phyloP scores from a whole-genome alignment of 129 eudicot genomes.

The Lonicera japonica region DNA sequence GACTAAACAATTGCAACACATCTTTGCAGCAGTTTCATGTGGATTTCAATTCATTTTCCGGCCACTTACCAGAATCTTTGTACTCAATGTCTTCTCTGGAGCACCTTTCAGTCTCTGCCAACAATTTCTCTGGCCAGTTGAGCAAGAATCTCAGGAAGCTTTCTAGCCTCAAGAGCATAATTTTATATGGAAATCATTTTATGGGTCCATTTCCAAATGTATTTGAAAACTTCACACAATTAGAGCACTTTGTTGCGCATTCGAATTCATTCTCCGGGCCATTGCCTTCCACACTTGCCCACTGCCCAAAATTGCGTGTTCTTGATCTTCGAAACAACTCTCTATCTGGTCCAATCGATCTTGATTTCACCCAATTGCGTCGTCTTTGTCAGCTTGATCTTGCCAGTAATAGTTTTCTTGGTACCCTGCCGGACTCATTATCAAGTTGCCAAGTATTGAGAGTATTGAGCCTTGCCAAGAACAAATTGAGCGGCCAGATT shows the following conservation, averaged over 20 bases:
- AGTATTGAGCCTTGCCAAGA: constrained; percentile 71
- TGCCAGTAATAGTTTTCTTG: constrained; percentile 62
- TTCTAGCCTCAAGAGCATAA: constrained; percentile 45
- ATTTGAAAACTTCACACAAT: constrained; percentile 44
- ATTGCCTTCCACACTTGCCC: constrained; percentile 65
- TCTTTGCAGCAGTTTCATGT: constrained; percentile 54
- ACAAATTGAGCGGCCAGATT: constrained; percentile 56
- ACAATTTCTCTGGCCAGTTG: constrained; percentile 65
- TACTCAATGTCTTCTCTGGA: constrained; percentile 54
- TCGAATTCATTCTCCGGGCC: constrained; percentile 68
- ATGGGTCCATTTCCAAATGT: constrained; percentile 77
- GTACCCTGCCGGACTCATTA: constrained; percentile 63
- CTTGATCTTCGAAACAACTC: constrained; percentile 95
- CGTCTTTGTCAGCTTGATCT: constrained; percentile 63
- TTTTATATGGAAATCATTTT: constrained; percentile 48
- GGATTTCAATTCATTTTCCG: constrained; percentile 55
- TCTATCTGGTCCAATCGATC: constrained; percentile 44
- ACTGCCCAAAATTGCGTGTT: constrained; percentile 38
- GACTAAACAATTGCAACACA: constrained; percentile 44
- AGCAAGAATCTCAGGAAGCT: constrained; percentile 72
- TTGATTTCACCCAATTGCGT: constrained; percentile 54
- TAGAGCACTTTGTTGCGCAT: constrained; percentile 52
- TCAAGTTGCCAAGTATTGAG: constrained; percentile 59
- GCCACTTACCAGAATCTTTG: constrained; percentile 57
- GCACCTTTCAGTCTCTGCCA: constrained; percentile 57